These are phyloP conservation scores for Trichosporon asahii DNA, from an alignment of 1,284 basidiomycete genomes.

Conservation along the genomic window DNA sequence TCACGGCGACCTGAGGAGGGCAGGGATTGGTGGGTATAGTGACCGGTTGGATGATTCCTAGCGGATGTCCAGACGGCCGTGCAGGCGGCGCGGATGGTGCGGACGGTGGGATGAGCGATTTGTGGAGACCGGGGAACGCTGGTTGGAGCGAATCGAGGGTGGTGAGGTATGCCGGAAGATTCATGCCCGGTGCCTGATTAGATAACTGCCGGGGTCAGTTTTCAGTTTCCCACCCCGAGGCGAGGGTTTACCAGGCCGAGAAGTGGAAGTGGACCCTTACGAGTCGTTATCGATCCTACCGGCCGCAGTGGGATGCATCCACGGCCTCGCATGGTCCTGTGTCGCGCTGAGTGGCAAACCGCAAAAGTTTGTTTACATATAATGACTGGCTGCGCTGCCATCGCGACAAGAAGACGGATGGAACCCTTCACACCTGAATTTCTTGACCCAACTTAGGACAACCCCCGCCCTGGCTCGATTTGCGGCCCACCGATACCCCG, in stretches of 20 bases:
- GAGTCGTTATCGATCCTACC: background rate
- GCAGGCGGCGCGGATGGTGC: background rate
- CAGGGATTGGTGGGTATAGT: background rate
- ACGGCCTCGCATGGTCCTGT: background rate
- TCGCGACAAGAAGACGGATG: background rate
- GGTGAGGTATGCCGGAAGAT: background rate
- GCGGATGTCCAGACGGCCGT: background rate
- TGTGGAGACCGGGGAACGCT: background rate
- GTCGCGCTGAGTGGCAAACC: background rate
- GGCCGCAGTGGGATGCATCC: background rate
- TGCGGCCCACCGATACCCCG: background rate
- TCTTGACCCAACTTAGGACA: background rate
- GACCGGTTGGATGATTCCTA: background rate
- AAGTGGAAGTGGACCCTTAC: background rate
- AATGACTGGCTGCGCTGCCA: background rate
- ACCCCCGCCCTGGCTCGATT: background rate
- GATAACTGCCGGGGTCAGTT: constrained; percentile 6
- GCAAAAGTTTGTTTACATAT: constrained; percentile 2
- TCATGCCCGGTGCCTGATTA: constrained; percentile 9
- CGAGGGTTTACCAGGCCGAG: background rate
- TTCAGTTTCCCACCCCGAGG: constrained; percentile 4
- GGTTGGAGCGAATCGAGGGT: background rate
- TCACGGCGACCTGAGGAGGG: background rate
- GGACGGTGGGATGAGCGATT: background rate
- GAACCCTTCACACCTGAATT: background rate